Conservation (phyloP, 352 stramenopile genomes). For the Globisporangium camurandrum region DNA sequence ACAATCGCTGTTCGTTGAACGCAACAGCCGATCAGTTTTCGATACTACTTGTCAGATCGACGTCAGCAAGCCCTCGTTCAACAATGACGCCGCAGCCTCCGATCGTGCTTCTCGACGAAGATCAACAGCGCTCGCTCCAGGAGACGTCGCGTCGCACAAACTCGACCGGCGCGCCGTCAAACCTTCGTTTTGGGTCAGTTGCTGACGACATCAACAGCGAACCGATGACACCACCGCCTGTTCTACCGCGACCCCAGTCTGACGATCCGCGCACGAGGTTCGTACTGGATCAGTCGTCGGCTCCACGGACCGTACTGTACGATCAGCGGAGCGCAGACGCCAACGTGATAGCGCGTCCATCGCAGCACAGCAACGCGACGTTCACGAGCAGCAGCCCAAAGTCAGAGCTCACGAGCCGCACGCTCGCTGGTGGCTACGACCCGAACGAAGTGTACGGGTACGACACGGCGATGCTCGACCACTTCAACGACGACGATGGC, state of each 20-base stretch:
- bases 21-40: not conserved
- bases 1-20: not conserved
- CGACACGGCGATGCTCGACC: slow-evolving; percentile 9
- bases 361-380: slow-evolving; percentile 8
- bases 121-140: slow-evolving; percentile 41
- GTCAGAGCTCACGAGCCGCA: slow-evolving; percentile 23
- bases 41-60: too few relatives aligned
- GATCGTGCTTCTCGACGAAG: slow-evolving; percentile 48
- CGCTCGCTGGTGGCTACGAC: not conserved
- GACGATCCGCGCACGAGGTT: slow-evolving; percentile 5
- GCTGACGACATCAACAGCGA: slow-evolving; percentile 3
- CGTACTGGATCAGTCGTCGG: slow-evolving; percentile 1
- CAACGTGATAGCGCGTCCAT: not conserved
- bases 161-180: slow-evolving; percentile 6
- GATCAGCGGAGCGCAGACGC: slow-evolving; percentile 1
- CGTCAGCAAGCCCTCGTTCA: not conserved
- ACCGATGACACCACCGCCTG: slow-evolving; percentile 13
- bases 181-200: slow-evolving; percentile 5
- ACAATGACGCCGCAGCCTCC: not conserved
- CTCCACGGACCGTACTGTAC: slow-evolving; percentile 1
- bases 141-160: slow-evolving; percentile 5
- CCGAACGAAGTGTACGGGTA: slow-evolving; percentile 7
- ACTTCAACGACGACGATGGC: slow-evolving; percentile 1
- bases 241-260: not conserved
- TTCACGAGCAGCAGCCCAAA: slow-evolving; percentile 23